Conservation (phyloP, 2,329 filamentous ascomycete species). For the Neofusicoccum sp. region DNA sequence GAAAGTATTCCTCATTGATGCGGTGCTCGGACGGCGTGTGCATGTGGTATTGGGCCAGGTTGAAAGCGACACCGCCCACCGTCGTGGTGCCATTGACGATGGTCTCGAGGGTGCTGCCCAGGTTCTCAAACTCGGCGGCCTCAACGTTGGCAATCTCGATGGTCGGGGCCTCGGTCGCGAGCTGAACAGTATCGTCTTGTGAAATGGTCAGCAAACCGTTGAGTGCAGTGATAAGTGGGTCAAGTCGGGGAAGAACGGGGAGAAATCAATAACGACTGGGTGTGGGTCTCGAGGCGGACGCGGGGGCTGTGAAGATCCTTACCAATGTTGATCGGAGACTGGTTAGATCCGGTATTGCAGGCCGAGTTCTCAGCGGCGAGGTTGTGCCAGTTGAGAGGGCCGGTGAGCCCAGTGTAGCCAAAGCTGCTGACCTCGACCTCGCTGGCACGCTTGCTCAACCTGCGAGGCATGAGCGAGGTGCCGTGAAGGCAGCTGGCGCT, state of each 20-base stretch:
- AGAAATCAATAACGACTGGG: neutral
- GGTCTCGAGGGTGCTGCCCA: slow-evolving; percentile 61
- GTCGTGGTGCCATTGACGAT: slow-evolving; percentile 55
- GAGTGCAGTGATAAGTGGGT: slow-evolving; percentile 32
- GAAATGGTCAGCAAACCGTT: slow-evolving; percentile 20
- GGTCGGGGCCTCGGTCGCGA: slow-evolving; percentile 33
- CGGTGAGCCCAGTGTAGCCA: slow-evolving; percentile 46
- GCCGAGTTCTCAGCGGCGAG: slow-evolving; percentile 48
- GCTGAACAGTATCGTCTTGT: slow-evolving; percentile 35
- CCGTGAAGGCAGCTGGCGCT: slow-evolving; percentile 47
- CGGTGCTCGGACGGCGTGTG: slow-evolving; percentile 64
- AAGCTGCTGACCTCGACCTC: slow-evolving; percentile 41
- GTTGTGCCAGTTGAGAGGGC: slow-evolving; percentile 58
- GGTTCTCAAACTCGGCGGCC: slow-evolving; percentile 57
- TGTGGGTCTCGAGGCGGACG: neutral
- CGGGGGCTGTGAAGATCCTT: slow-evolving; percentile 35
- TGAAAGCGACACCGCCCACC: slow-evolving; percentile 45
- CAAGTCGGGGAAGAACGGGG: neutral
- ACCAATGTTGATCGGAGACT: slow-evolving; percentile 58
- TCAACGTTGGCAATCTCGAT: slow-evolving; percentile 47
- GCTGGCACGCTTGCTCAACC: slow-evolving; percentile 31
- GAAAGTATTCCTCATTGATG: slow-evolving; percentile 51
- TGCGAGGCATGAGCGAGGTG: slow-evolving; percentile 38
- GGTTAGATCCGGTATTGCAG: slow-evolving; percentile 53
- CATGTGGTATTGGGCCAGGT: slow-evolving; percentile 61